Conservation (phyloP, 768 basidiomycete species). For the Cystofilobasidium ferigula region DNA sequence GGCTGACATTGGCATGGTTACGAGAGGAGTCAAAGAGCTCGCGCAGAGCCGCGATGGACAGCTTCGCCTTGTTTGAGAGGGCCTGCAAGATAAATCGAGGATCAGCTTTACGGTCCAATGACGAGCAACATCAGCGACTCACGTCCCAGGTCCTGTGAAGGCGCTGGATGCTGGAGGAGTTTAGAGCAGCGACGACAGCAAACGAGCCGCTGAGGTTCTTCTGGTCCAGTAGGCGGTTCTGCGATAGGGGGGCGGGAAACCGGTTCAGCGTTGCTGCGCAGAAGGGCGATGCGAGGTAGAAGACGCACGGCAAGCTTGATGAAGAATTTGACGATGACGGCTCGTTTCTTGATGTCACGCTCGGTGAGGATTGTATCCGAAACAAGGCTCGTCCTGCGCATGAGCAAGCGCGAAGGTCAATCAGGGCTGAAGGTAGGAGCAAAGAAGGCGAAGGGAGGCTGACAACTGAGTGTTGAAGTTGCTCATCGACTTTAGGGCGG, state of each 20-base stretch:
- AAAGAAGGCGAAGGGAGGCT: slow-evolving; percentile 41
- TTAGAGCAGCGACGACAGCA: slow-evolving; percentile 84
- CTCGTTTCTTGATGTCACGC: slow-evolving; percentile 73
- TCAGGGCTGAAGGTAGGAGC: background rate
- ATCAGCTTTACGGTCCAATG: background rate
- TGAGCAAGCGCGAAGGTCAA: background rate
- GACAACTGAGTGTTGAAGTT: slow-evolving; percentile 84
- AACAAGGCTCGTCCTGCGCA: slow-evolving; percentile 50
- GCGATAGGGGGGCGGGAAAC: slow-evolving; percentile 9
- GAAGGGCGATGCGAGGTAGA: slow-evolving; percentile 3
- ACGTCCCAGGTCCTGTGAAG: slow-evolving; percentile 89
- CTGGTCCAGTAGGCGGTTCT: slow-evolving; percentile 67
- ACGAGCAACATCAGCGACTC: slow-evolving; percentile 36
- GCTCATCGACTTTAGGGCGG: slow-evolving; percentile 62
- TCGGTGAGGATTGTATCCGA: slow-evolving; percentile 88
- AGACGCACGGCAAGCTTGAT: slow-evolving; percentile 76
- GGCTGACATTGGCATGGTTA: slow-evolving; percentile 42
- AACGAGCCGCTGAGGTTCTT: slow-evolving; percentile 87
- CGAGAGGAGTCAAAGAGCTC: slow-evolving; percentile 63
- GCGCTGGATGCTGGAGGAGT: slow-evolving; percentile 86
- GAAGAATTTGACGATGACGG: slow-evolving; percentile 70
- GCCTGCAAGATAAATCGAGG: slow-evolving; percentile 44
- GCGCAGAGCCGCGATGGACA: slow-evolving; percentile 65
- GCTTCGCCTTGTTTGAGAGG: slow-evolving; percentile 70
- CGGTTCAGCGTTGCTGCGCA: slow-evolving; percentile 14